Evolutionary conservation across 2,329 filamentous ascomycete genomes (phyloP), one percentile per base, ranked within the genome.

Genomic region (Pleurostoma richardsiae): DNA sequence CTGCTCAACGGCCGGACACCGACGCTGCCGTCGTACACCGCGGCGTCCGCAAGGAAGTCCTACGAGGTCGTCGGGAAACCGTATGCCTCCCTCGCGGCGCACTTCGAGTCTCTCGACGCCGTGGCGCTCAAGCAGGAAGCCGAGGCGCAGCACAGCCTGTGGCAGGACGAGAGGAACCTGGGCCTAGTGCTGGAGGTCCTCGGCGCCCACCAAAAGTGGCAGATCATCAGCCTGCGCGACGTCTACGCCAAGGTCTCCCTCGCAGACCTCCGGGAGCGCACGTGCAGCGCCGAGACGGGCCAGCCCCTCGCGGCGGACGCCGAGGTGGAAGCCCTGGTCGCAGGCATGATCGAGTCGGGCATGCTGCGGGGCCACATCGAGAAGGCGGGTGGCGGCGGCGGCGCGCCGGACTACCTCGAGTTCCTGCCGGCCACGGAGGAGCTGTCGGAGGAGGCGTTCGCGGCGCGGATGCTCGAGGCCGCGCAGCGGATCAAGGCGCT

Each of bases 191-290:
- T 72, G 4, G 82, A 89, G 61, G 83, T 92, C 8, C 63, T 86
- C 38, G 70, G 77, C 26, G 82, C 86, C 7, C 88, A 91, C 60
- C 82, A 87, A 55, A 82, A 83, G 56, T 90, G 86, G 70, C 83
- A 87, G 49, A 80, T 97, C 48, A 72, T 85, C 31, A 82, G 82
- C 49, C 73, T 97, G 29, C 82, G 84, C 40, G 77, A 80, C 44
- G 83, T 88, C 4, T 96, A 92, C 60, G 70, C 68, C 45, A 78
- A 79, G 51, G 69, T 84, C 31, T 74, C 77, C 11, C 69, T 85
- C 30, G 56, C 72, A 19, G 73, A 81, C 55, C 63, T 85, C 26
- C 71, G 74, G 39, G 55, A 63, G 28, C 62, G 66, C 39, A 83
- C 81, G 0, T 68, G 70, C 43, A 80, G 72, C 53, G 80, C 75